Percentiles rank a stretch among this genome's conserved stretches.
phyloP scores from a whole-genome alignment of 2,329 filamentous ascomycete species.

The Alternaria hordeiaustralica region DNA sequence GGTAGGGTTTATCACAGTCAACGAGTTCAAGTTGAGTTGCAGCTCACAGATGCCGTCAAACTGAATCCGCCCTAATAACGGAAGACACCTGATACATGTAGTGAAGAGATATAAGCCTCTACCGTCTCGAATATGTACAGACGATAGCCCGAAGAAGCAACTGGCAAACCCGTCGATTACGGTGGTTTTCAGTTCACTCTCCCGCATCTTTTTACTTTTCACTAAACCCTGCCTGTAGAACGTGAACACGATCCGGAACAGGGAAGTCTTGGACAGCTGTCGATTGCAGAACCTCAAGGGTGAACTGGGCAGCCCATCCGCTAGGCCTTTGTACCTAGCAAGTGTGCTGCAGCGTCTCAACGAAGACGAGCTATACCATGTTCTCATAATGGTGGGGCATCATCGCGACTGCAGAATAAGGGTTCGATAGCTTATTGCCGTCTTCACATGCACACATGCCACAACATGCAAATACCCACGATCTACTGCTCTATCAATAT shows the following conservation, averaged over 20 bases:
- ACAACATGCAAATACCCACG: background rate
- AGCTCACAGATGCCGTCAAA: background rate
- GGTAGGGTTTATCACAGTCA: background rate
- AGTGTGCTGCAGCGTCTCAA: background rate
- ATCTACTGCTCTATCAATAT: background rate
- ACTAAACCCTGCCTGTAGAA: background rate
- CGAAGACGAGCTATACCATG: background rate
- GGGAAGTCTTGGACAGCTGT: background rate
- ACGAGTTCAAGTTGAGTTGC: background rate
- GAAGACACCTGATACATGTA: background rate
- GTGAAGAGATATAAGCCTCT: background rate
- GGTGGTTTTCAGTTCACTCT: background rate
- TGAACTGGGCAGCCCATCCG: background rate
- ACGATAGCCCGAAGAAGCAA: background rate
- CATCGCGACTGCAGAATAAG: background rate
- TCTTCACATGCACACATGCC: slow-evolving; percentile 15
- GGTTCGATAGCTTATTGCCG: background rate
- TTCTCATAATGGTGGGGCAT: background rate
- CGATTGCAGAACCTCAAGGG: background rate
- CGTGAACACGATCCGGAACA: background rate
- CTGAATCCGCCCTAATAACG: background rate
- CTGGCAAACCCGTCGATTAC: background rate
- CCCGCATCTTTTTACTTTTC: background rate
- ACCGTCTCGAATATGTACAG: background rate
- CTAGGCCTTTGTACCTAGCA: background rate